Conservation (phyloP, 2,329 filamentous ascomycete species). For the Geosmithia flava region DNA sequence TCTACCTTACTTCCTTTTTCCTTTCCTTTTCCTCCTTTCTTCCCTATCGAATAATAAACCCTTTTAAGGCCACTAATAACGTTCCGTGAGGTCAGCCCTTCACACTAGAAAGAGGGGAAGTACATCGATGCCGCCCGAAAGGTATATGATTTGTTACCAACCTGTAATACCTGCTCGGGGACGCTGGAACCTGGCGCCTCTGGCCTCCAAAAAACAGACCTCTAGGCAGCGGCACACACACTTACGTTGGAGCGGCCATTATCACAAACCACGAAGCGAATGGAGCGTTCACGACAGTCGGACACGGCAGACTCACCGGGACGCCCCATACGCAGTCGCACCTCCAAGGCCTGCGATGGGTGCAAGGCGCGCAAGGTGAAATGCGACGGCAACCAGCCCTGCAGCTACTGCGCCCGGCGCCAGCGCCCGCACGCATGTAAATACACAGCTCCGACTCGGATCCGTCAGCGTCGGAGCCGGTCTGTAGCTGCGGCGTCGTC, state of each 20-base stretch:
- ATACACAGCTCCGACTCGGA: constrained; percentile 28
- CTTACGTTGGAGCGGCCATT: not conserved
- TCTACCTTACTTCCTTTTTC: too few species aligned
- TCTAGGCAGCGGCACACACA: too few species aligned
- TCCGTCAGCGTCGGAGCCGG: not conserved
- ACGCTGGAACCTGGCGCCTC: too few species aligned
- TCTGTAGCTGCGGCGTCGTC: not conserved
- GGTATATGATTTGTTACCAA: too few species aligned
- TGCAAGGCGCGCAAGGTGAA: constrained; percentile 44
- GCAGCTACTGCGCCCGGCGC: constrained; percentile 33
- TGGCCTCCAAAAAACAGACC: too few species aligned
- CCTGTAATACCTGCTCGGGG: too few species aligned
- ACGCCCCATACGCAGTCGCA: constrained; percentile 24
- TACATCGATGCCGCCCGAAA: too few species aligned
- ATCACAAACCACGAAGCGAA: not conserved
- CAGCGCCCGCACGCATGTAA: constrained; percentile 29
- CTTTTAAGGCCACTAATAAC: too few species aligned
- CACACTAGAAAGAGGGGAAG: too few species aligned
- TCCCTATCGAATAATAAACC: too few species aligned
- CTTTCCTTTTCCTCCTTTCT: too few species aligned
- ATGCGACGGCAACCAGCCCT: constrained; percentile 41
- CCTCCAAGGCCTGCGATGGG: constrained; percentile 40
- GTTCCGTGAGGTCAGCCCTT: too few species aligned
- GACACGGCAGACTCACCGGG: not conserved
- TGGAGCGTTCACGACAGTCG: not conserved